These are phyloP conservation scores for Aspergillus hiratsukae DNA, from an alignment of 2,329 filamentous ascomycete species.

Conservation along the genomic window DNA sequence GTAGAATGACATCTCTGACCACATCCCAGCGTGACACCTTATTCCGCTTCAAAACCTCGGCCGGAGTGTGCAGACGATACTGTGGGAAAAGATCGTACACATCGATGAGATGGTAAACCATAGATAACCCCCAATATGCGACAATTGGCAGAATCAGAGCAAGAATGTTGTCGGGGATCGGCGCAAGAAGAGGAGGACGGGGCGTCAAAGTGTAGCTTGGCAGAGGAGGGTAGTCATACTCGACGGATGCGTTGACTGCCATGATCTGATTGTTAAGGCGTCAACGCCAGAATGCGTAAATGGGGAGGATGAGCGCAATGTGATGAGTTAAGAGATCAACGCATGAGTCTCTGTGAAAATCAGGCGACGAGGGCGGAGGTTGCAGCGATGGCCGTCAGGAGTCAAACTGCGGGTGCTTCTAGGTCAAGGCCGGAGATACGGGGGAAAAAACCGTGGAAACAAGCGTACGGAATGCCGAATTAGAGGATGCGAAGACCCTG, in stretches of 20 bases:
- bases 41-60: conserved; percentile 82
- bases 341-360: neutral
- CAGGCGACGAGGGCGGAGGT: neutral
- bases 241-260: conserved; percentile 33
- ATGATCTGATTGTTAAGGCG: conserved; percentile 16
- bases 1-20: conserved; percentile 81
- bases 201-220: conserved; percentile 72
- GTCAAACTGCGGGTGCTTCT: neutral
- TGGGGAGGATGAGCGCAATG: conserved; percentile 2
- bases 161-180: conserved; percentile 76
- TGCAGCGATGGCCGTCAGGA: neutral
- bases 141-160: conserved; percentile 71
- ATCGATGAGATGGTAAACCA: conserved; percentile 85
- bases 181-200: conserved; percentile 67
- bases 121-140: conserved; percentile 83
- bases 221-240: conserved; percentile 69
- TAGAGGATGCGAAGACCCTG: neutral
- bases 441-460: conserved; percentile 1
- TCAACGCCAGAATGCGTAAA: conserved; percentile 3
- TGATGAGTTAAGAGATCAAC: neutral
- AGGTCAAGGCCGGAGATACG: neutral
- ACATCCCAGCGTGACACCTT: conserved; percentile 81
- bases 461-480: neutral
- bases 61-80: conserved; percentile 91
- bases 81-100: conserved; percentile 78